Percentiles rank a stretch among this genome's conserved stretches.
phyloP scores from a whole-genome alignment of 1,284 basidiomycete species.

The Xanthoconium separans region DNA sequence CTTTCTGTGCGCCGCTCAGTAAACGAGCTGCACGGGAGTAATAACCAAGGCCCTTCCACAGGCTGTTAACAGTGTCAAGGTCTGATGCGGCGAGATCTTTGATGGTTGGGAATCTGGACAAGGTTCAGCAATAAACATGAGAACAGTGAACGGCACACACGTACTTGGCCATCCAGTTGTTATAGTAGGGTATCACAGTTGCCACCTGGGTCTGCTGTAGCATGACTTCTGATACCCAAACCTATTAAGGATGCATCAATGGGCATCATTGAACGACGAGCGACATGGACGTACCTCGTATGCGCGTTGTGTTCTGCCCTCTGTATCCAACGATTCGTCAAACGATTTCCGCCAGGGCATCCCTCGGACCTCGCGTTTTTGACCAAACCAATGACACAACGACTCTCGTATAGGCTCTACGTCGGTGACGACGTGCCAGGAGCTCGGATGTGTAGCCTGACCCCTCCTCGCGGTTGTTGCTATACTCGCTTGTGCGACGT shows the following conservation, averaged over 20 bases:
- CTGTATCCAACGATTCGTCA: constrained; percentile 46
- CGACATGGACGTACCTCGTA: constrained; percentile 64
- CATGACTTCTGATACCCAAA: constrained; percentile 95
- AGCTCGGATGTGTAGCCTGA: constrained; percentile 23
- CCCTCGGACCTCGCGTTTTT: constrained; percentile 58
- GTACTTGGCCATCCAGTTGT: constrained; percentile 78
- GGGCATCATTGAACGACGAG: neutral
- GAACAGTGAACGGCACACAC: constrained; percentile 18
- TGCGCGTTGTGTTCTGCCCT: constrained; percentile 67
- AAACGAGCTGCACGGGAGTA: constrained; percentile 86
- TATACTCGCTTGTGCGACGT: neutral
- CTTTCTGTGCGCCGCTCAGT: constrained; percentile 76
- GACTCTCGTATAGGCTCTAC: constrained; percentile 43
- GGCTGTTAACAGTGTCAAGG: constrained; percentile 82
- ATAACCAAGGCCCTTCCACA: constrained; percentile 93
- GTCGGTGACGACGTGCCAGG: constrained; percentile 35
- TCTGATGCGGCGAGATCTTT: constrained; percentile 70
- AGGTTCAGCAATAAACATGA: neutral
- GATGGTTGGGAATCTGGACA: constrained; percentile 80
- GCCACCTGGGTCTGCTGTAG: constrained; percentile 93
- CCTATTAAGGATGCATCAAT: constrained; percentile 41
- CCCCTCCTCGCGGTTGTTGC: neutral
- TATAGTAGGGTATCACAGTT: constrained; percentile 90
- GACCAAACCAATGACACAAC: constrained; percentile 67
- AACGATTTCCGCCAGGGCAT: constrained; percentile 89